Evolutionary conservation across 345 rosid genomes (phyloP).

Genomic region (Citrus cavaleriei): DNA sequence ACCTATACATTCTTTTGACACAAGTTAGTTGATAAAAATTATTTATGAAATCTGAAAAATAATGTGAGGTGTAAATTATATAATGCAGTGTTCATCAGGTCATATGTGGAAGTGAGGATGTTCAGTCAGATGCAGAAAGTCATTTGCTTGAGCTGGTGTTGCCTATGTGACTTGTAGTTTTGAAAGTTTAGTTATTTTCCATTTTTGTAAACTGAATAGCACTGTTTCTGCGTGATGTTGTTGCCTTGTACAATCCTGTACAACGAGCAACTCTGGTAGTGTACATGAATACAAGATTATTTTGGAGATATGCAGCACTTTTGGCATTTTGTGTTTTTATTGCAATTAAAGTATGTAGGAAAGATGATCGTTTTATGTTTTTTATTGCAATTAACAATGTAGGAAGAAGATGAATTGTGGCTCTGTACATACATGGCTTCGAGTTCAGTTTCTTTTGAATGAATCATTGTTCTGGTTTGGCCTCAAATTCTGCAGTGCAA

Average conservation of each 20-base stretch:
- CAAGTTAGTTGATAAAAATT: neutral
- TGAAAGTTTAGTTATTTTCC: neutral
- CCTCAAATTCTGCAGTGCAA: neutral
- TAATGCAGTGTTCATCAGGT: neutral
- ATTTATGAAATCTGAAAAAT: neutral
- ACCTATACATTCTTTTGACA: neutral
- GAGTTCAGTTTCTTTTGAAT: neutral
- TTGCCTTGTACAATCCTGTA: neutral
- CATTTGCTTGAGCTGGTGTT: constrained; percentile 5
- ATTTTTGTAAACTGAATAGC: neutral
- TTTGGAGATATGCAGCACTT: too few relatives aligned
- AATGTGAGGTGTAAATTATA: neutral
- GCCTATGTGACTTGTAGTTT: constrained; percentile 14
- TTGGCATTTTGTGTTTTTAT: too few relatives aligned
- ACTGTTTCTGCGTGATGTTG: neutral
- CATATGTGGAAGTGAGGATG: neutral
- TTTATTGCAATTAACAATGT: neutral
- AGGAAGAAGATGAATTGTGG: neutral
- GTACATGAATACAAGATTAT: neutral
- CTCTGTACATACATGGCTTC: neutral
- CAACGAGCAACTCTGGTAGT: neutral
- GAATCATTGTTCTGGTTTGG: neutral
- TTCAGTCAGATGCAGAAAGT: neutral
- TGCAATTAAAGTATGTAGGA: too few relatives aligned
- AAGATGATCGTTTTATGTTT: neutral